Conservation (phyloP, 1,284 basidiomycete genomes). For the Malassezia yamatoensis region DNA sequence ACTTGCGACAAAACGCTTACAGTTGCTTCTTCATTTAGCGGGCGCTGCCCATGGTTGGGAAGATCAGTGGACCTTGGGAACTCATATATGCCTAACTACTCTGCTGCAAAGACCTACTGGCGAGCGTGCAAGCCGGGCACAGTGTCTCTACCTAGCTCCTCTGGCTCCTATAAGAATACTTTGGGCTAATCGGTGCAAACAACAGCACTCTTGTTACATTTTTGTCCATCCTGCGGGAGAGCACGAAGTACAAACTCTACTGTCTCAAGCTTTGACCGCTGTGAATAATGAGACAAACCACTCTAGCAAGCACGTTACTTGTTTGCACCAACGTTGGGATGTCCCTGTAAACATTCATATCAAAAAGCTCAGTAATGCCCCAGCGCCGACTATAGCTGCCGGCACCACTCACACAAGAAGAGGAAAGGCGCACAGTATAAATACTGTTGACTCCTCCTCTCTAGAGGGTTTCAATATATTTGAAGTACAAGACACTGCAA, state of each 20-base stretch:
- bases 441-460: not conserved
- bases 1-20: conserved; percentile 8
- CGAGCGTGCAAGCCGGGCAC: not conserved
- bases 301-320: not conserved
- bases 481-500: conserved; percentile 27
- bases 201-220: conserved; percentile 17
- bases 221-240: conserved; percentile 29
- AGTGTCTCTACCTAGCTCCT: not conserved
- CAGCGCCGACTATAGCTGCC: conserved; percentile 25
- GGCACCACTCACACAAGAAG: conserved; percentile 8
- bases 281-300: conserved; percentile 17
- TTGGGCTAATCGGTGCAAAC: conserved; percentile 2
- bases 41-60: conserved; percentile 17
- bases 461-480: conserved; percentile 37
- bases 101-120: conserved; percentile 4
- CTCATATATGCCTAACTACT: conserved; percentile 3
- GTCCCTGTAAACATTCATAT: conserved; percentile 12
- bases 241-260: conserved; percentile 19
- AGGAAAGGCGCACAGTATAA: not conserved
- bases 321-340: conserved; percentile 4
- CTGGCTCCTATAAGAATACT: conserved; percentile 10
- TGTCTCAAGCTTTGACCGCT: conserved; percentile 17
- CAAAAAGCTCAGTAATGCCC: conserved; percentile 21
- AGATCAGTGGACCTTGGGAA: conserved; percentile 3
- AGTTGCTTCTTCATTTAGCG: conserved; percentile 4